Conservation (phyloP, 2,329 filamentous ascomycete species). For the Pseudophaeomoniella oleicola region DNA sequence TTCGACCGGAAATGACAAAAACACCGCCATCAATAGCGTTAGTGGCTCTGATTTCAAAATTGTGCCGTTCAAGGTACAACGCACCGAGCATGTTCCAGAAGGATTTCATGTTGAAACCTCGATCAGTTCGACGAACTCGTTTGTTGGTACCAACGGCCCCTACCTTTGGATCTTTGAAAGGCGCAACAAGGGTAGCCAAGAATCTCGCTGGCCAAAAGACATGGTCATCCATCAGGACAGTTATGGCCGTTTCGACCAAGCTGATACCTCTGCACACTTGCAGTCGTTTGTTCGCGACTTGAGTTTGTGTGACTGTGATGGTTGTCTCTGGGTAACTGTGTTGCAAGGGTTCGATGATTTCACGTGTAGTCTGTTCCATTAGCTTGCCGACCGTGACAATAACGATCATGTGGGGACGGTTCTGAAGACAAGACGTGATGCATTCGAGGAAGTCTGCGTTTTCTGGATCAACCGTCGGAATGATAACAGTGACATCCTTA, state of each 20-base stretch:
- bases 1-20: slow-evolving; percentile 44
- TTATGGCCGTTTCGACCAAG: slow-evolving; percentile 24
- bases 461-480: no score
- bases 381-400: no score
- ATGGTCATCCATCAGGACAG: slow-evolving; percentile 37
- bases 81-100: slow-evolving; percentile 43
- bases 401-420: no score
- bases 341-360: no score
- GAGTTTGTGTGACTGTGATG: slow-evolving; percentile 18
- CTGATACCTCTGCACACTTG: slow-evolving; percentile 31
- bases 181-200: slow-evolving; percentile 26
- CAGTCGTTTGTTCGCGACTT: slow-evolving; percentile 31
- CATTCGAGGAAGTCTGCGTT: no score
- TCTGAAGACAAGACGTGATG: no score
- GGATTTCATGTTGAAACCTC: slow-evolving; percentile 6
- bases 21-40: slow-evolving; percentile 44
- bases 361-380: no score
- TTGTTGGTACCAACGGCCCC: slow-evolving; percentile 45
- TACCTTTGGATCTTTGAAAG: slow-evolving; percentile 30
- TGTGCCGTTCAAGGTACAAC: slow-evolving; percentile 46
- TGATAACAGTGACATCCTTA: no score
- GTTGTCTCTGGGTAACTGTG: no score
- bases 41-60: slow-evolving; percentile 44
- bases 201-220: slow-evolving; percentile 35
- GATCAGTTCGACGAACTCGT: slow-evolving; percentile 27